Evolutionary conservation across 331 rosid genomes (phyloP).

Genomic region (Rhamnella rubrinervis): DNA sequence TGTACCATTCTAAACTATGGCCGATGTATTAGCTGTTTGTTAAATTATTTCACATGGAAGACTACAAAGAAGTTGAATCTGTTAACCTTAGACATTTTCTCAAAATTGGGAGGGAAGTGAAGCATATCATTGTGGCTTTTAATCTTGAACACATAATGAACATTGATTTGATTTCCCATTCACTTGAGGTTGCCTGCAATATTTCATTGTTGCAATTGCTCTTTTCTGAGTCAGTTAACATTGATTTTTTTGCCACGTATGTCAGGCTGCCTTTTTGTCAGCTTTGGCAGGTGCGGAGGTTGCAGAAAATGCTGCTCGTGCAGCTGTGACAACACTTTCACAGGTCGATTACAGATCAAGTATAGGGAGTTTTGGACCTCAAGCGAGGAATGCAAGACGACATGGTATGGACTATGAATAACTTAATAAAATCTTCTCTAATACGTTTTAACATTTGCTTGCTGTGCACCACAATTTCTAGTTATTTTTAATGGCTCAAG

Average conservation of each 20-base stretch:
- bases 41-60: too few species aligned
- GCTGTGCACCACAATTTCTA: neutral
- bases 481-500: neutral
- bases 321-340: conserved; percentile 62
- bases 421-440: neutral
- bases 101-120: neutral
- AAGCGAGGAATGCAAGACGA: conserved; percentile 29
- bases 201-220: neutral
- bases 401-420: conserved; percentile 34
- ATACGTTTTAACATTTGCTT: neutral
- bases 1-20: too few species aligned
- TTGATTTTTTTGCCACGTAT: conserved; percentile 13
- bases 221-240: neutral
- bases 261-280: conserved; percentile 81
- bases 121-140: neutral
- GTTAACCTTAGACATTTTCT: neutral
- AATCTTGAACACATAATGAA: neutral
- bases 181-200: neutral
- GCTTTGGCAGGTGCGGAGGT: conserved; percentile 72
- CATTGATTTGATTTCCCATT: neutral
- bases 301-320: conserved; percentile 81
- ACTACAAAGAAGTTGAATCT: too few species aligned
- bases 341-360: conserved; percentile 42
- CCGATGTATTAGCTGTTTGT: too few species aligned
- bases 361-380: conserved; percentile 33